Base-by-base conservation (phyloP, 495 filamentous ascomycete genomes). In the Astrothelium subdiscretum region DNA sequence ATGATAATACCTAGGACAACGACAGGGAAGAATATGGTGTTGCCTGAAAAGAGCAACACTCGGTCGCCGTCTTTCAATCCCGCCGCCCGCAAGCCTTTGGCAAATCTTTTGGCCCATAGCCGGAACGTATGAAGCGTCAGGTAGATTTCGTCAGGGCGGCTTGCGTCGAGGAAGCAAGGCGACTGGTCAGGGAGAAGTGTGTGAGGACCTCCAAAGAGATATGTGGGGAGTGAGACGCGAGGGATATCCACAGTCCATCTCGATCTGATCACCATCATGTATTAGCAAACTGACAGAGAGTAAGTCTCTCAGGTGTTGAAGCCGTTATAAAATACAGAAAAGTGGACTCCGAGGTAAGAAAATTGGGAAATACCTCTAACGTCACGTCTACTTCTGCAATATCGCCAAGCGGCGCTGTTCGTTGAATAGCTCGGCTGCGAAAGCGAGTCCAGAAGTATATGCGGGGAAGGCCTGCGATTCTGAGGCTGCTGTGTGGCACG, bases 1-100 rank as follows among this genome's bases (percentile, higher is more conserved):
- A 89, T 89, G 35, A 89, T 76, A 26, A 87, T 77, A 18, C 88
- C 90, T 67, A 90, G 76, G 65, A 92, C 82, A 1, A 90, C 72
- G 11, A 84, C 78, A 0, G 90, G 85, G 70, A 86, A 90, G 77
- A 86, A 89, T 54, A 94, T 70, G 66, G 68, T 72, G 61, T 76
- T 76, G 24, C 71, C 72, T 10, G 68, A 71, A 64, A 68, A 75
- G 15, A 75, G 77, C 20, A 94, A 77, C 3, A 94, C 83, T 6
- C 88, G 81, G 66, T 92, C 90, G 31, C 87, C 88, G 0, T 73
- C 69, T 60, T 85, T 71, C 15, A 92, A 73, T 12, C 90, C 90
- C 2, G 80, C 79, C 57, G 80, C 77, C 32, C 76, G 77, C 35
- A 95, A 76, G 1, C 90, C 90, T 1, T 83, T 72, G 11, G 90